Conservation (phyloP, 768 basidiomycete genomes). For the Cyclocybe cylindracea region DNA sequence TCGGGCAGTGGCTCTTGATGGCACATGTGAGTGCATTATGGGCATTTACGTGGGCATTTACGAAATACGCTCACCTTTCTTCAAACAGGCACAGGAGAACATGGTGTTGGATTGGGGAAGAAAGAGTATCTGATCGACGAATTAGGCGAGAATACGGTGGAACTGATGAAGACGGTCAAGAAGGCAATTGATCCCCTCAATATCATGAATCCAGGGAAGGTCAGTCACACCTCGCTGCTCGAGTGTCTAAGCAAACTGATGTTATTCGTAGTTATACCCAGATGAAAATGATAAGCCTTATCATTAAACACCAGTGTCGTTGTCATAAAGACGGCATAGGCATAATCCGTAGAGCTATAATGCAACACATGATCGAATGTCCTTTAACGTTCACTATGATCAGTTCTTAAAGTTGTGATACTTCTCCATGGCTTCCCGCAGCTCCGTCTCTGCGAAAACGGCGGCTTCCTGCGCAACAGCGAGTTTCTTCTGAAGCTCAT, state of each 20-base stretch:
- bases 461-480: conserved; percentile 70
- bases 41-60: background rate
- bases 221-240: conserved; percentile 15
- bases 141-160: conserved; percentile 79
- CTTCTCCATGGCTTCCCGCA: conserved; percentile 74
- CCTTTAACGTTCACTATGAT: conserved; percentile 53
- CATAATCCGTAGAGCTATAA: too few species aligned
- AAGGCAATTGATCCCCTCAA: conserved; percentile 74
- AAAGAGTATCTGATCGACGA: conserved; percentile 82
- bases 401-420: conserved; percentile 53
- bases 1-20: conserved; percentile 72
- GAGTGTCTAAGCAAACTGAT: conserved; percentile 1
- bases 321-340: too few species aligned
- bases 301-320: background rate
- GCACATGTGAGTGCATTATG: conserved; percentile 58
- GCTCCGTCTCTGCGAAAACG: conserved; percentile 70
- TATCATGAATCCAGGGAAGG: conserved; percentile 87
- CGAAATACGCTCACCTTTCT: background rate
- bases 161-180: conserved; percentile 87
- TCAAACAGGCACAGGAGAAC: conserved; percentile 74
- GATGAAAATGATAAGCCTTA: conserved; percentile 16
- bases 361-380: too few species aligned
- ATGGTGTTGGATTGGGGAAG: conserved; percentile 88
- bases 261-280: conserved; percentile 32
- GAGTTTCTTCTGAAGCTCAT: conserved; percentile 78